Evolutionary conservation across 352 stramenopile species (phyloP), one percentile per base, ranked within the genome.

Genomic region (Pythium angustatum): DNA sequence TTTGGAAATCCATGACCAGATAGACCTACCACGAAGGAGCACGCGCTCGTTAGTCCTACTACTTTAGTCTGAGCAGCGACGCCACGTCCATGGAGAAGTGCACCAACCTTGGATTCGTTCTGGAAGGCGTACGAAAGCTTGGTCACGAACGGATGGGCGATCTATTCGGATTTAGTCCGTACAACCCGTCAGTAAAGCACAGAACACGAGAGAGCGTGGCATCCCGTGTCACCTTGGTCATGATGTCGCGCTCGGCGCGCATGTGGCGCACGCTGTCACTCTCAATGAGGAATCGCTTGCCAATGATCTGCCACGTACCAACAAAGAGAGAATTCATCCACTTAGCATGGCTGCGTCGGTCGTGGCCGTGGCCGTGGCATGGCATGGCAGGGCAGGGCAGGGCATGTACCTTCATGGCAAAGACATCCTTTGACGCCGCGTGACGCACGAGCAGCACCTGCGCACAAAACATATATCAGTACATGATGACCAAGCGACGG

Each of bases 111-210:
- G n/a, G 85, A 85, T 38, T 94, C 78, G 12, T 84, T 90, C 68
- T 94, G 86, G 51, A 93, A 93, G 11, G 86, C 82, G 53, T 89
- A 91, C 62, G 77, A 81, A 24, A 94, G 68, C 21, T 78, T 78
- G 56, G 91, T 91, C 30, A 93, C 78, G 69, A 94, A 94, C 53
- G 86, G 86, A 44, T 94, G 86, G 15, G 77, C 70, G 64, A 94
- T 85, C 83, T 94, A 55, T 11, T 34, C 27, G 50, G 31, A 12
- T 7, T 38, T 38, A 7, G 31, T 38, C 7, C 12, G 7, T 12
- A 38, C 7, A 38, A 38, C 7, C 7, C 7, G 31, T 38, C 31
- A 12, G 31, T 38, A n/a, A n/a, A n/a, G n/a, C n/a, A n/a, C n/a
- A n/a, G n/a, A n/a, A n/a, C n/a, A n/a, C n/a, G n/a, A n/a, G n/a